A percentile compares a stretch with the other conserved stretches of the same genome.
phyloP scores from a whole-genome alignment of 306 rosid genomes.

The Vigna unguiculata region DNA sequence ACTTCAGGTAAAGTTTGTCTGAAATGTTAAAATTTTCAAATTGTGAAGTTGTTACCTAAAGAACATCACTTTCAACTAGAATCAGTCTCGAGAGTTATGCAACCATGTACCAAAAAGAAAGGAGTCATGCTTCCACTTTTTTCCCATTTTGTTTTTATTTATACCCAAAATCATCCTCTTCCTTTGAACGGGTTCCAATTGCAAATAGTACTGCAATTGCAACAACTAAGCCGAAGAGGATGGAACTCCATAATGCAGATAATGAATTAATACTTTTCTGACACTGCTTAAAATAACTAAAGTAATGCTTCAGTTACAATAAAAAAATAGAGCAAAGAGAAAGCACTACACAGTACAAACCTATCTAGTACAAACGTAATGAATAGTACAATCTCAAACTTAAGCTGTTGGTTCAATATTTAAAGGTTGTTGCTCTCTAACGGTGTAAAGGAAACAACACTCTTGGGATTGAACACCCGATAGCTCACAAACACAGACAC shows the following conservation, averaged over 20 bases:
- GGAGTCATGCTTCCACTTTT: not conserved
- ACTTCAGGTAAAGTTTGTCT: not conserved
- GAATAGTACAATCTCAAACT: conserved; percentile 56
- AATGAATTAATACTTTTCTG: conserved; percentile 44
- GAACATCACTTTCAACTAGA: not conserved
- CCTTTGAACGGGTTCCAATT: not conserved
- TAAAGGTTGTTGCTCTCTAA: conserved; percentile 69
- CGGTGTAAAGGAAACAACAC: conserved; percentile 57
- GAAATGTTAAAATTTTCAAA: conserved; percentile 4
- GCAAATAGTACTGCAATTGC: conserved; percentile 11
- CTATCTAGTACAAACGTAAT: conserved; percentile 52
- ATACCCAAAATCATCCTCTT: not conserved
- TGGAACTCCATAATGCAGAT: conserved; percentile 42
- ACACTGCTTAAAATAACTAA: conserved; percentile 46
- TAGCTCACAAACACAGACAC: conserved; percentile 77
- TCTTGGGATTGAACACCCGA: conserved; percentile 56
- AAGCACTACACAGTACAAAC: conserved; percentile 57
- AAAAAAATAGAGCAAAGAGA: conserved; percentile 49
- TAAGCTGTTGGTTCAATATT: conserved; percentile 45
- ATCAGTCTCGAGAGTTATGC: not conserved
- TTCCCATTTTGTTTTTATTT: not conserved
- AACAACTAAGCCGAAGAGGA: conserved; percentile 35
- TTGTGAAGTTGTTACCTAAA: not conserved
- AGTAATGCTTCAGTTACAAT: conserved; percentile 47
- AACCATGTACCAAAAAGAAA: not conserved